Base-by-base conservation (phyloP, 306 rosid genomes). In the Rosa multiflora region DNA sequence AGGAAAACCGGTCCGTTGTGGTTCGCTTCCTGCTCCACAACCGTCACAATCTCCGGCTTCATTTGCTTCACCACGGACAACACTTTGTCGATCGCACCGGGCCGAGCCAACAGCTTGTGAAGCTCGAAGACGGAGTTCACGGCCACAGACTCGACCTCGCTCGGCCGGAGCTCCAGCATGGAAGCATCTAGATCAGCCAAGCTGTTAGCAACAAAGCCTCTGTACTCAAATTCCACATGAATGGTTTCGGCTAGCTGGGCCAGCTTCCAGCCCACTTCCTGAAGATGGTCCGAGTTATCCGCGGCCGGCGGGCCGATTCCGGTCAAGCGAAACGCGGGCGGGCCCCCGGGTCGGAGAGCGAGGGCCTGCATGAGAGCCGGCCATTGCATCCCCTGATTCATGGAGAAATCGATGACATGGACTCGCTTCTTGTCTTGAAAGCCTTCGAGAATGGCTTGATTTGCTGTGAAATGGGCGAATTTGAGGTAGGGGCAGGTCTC, bases 301-400 rank as follows among this genome's bases (percentile, higher is more conserved):
- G 87, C 52, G 0, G 98, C 84, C 0, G 99, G 99, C 0, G 98
- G 99, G 0, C 98, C 99, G 53, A 95, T 95, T 1, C 97, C 99
- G 32, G 98, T 95, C 0, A 95, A 69, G 0, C 99, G 91, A 62
- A 95, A 95, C 8, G 87, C 88, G 1, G 98, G 99, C 0, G 99
- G 94, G 0, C 98, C 99, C 0, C 93, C 94, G 1, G 97, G 94
- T 1, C 98, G 89, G 8, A 90, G 82, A 4, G 98, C 99, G 1
- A 95, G 85, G 0, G 99, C 99, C 71, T 93, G 99, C 91, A 95
- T 89, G 9, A 95, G 84, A 0, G 98, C 97, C 35, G 99, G 99
- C 99, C 99, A 95, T 77, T 95, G 99, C 97, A 95, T 91, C 77
- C 99, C 99, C 59, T 93, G 98, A 48, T 91, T 91, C 85, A 95